phyloP scores from a whole-genome alignment of 2,329 filamentous ascomycete species.

The Beauveria sp. region DNA sequence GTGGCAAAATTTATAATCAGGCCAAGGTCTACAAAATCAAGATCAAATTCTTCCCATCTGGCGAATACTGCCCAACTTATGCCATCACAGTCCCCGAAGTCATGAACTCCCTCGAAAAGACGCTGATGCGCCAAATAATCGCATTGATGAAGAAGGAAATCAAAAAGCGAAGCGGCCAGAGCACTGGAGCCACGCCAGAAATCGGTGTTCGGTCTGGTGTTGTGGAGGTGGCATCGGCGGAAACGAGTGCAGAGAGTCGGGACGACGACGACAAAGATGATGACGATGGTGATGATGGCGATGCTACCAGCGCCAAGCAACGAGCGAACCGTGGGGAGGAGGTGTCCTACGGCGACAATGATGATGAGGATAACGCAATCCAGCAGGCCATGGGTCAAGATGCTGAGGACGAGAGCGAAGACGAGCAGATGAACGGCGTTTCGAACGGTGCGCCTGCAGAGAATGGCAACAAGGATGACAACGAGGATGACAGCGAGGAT shows the following conservation, averaged over 20 bases:
- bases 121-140: conserved; percentile 66
- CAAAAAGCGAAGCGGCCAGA: conserved; percentile 58
- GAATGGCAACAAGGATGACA: conserved; percentile 27
- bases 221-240: conserved; percentile 38
- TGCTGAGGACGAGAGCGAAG: conserved; percentile 47
- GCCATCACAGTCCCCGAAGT: conserved; percentile 75
- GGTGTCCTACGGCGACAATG: conserved; percentile 84
- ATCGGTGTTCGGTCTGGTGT: conserved; percentile 51
- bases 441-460: conserved; percentile 19
- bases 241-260: background rate
- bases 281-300: conserved; percentile 69
- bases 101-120: conserved; percentile 67
- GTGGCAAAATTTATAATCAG: conserved; percentile 57
- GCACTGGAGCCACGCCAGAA: conserved; percentile 66
- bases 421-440: conserved; percentile 30
- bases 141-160: conserved; percentile 67
- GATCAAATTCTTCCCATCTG: conserved; percentile 73
- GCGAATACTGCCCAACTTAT: conserved; percentile 80
- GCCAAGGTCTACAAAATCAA: conserved; percentile 81
- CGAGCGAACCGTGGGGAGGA: conserved; percentile 71
- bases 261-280: conserved; percentile 45
- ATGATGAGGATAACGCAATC: conserved; percentile 80
- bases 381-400: conserved; percentile 53
- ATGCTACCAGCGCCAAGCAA: conserved; percentile 67
- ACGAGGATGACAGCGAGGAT: conserved; percentile 23